Evolutionary conservation across 2,329 filamentous ascomycete species (phyloP), one percentile per base, ranked within the genome.

Genomic region (Scopulariopsis brevicaulis): DNA sequence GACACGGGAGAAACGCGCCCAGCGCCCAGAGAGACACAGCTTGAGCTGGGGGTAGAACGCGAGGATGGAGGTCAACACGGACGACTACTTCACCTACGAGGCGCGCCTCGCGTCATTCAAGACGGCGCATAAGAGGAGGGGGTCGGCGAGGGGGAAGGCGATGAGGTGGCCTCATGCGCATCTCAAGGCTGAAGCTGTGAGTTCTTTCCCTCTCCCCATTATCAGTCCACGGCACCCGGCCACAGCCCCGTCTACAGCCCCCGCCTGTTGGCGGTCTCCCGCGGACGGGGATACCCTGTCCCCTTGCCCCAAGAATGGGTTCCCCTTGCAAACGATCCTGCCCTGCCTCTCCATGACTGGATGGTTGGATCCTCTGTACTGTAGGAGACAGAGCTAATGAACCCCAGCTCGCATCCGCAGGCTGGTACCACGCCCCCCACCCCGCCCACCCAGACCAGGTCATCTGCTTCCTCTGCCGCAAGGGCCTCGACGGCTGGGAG

Each of bases 401-500:
- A 60, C 51, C 54, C 52, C 68, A 96, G 88, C 85, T 99, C 65
- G 93, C 94, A 4, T 84, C 83, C 67, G 93, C 94, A 59, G 94
- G 94, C 43, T 96, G 99, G 74, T 94, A 87, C 73, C 97, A 90
- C 73, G 82, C 85, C 60, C 93, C 94, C 1, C 83, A 82, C 15
- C 77, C 82, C 56, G 80, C 83, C 53, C 89, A 85, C 66, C 86
- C 86, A 43, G 94, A 99, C 70, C 97, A 97, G 70, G 89, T 89
- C 54, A 82, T 84, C 64, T 99, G 94, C 70, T 97, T 95, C 71
- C 78, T 91, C 43, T 99, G 94, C 73, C 77, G 84, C 61, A 88
- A 90, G 68, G 83, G 86, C 58, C 79, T 99, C 14, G 91, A 95
- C 68, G 92, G 91, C 60, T 99, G 94, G 94, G 93, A 97, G 66